Conservation (phyloP, 139 green algal species). For the Closterium sp. region DNA sequence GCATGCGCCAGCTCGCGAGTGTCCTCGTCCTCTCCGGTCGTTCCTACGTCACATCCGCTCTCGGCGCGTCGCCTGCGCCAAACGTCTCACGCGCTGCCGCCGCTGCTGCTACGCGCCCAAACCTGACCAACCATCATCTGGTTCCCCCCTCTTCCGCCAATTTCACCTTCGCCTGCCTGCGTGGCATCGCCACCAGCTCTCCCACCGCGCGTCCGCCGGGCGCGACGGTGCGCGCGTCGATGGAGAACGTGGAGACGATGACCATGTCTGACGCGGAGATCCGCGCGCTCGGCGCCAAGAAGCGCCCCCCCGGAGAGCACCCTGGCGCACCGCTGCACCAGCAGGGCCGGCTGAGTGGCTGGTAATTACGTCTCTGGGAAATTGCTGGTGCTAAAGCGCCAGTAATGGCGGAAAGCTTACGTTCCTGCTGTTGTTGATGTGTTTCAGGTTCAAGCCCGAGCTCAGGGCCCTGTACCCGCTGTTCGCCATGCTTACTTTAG, state of each 20-base stretch:
- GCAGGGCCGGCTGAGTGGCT: constrained; percentile 1
- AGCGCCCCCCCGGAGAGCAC: neutral
- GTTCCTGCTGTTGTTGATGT: neutral
- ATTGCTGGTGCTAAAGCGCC: too few relatives aligned
- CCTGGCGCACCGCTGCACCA: constrained; percentile 1
- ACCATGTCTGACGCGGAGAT: neutral
- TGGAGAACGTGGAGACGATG: constrained; percentile 6
- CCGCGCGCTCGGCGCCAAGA: neutral
- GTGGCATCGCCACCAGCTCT: neutral
- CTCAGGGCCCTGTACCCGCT: neutral
- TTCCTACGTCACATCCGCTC: neutral
- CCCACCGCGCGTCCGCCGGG: too few relatives aligned
- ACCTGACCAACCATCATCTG: too few relatives aligned
- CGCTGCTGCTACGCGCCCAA: neutral
- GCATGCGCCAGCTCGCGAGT: neutral
- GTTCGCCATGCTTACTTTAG: neutral
- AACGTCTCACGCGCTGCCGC: neutral
- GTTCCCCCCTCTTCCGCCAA: neutral
- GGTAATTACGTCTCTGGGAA: neutral
- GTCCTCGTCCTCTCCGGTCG: neutral
- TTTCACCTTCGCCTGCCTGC: neutral
- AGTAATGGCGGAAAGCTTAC: neutral
- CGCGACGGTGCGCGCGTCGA: neutral
- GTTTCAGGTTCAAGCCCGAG: neutral
- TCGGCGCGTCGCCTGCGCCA: neutral